Evolutionary conservation across 129 eudicot genomes (phyloP).

Genomic region (Saussurea involucrata): DNA sequence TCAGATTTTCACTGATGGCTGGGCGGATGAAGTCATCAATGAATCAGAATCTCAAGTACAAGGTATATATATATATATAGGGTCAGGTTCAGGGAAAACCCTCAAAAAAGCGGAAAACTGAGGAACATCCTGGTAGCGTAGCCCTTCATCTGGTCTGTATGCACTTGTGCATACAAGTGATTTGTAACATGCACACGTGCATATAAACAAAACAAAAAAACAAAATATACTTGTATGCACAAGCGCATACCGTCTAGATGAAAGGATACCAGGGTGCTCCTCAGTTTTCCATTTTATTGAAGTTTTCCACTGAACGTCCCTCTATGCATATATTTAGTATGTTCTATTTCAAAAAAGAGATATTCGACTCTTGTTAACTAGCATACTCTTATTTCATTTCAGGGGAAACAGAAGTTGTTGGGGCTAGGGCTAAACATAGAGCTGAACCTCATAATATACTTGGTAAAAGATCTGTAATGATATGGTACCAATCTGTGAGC

Average conservation of each 20-base stretch:
- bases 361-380: neutral
- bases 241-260: too few relatives aligned
- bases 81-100: too few relatives aligned
- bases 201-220: too few relatives aligned
- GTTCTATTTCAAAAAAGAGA: neutral
- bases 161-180: too few relatives aligned
- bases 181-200: too few relatives aligned
- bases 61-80: conserved; percentile 31
- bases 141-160: too few relatives aligned
- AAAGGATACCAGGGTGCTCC: too few relatives aligned
- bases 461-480: conserved; percentile 53
- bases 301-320: too few relatives aligned
- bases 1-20: conserved; percentile 49
- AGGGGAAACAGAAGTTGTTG: conserved; percentile 41
- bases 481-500: conserved; percentile 63
- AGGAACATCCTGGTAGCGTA: too few relatives aligned
- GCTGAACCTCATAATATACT: conserved; percentile 61
- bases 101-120: too few relatives aligned
- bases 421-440: conserved; percentile 14
- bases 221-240: too few relatives aligned
- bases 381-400: conserved; percentile 13
- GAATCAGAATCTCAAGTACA: conserved; percentile 69
- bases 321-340: neutral
- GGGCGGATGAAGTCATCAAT: conserved; percentile 60
- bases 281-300: too few relatives aligned